Evolutionary conservation across 2,329 filamentous ascomycete species (phyloP).

Genomic region (Trichophyton simii): DNA sequence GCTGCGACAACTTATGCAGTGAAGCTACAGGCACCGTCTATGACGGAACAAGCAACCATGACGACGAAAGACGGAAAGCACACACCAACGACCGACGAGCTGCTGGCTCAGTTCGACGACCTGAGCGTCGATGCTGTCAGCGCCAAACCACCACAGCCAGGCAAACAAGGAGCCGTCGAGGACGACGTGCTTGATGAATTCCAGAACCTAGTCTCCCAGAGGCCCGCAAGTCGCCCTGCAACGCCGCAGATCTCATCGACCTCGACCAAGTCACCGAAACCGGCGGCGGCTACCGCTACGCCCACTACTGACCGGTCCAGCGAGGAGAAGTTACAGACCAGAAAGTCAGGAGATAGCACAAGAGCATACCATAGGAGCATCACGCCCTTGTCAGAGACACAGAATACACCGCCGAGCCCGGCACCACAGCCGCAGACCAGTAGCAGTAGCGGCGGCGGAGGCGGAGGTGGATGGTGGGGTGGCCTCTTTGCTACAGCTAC

Average conservation of each 20-base stretch:
- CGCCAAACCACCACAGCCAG: slow-evolving; percentile 9
- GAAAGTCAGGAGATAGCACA: slow-evolving; percentile 69
- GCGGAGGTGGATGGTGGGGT: slow-evolving; percentile 76
- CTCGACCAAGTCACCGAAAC: slow-evolving; percentile 36
- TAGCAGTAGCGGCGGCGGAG: slow-evolving; percentile 10
- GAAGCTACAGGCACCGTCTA: not conserved
- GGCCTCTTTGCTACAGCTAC: slow-evolving; percentile 68
- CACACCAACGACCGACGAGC: slow-evolving; percentile 35
- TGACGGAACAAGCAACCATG: slow-evolving; percentile 12
- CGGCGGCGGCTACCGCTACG: slow-evolving; percentile 14
- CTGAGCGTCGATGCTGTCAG: slow-evolving; percentile 27
- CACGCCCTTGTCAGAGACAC: slow-evolving; percentile 42
- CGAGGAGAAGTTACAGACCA: slow-evolving; percentile 50
- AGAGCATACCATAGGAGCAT: slow-evolving; percentile 59
- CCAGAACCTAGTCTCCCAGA: slow-evolving; percentile 61
- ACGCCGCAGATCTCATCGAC: slow-evolving; percentile 55
- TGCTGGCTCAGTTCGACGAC: slow-evolving; percentile 39
- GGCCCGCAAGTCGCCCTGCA: slow-evolving; percentile 59
- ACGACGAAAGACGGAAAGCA: slow-evolving; percentile 18
- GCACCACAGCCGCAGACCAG: slow-evolving; percentile 26
- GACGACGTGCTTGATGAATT: slow-evolving; percentile 80
- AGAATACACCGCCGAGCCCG: slow-evolving; percentile 46
- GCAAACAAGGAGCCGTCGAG: slow-evolving; percentile 28
- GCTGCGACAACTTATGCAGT: not conserved
- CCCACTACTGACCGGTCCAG: slow-evolving; percentile 41